Conservation (phyloP, 352 stramenopile species). For the Phytophthora tubulina region DNA sequence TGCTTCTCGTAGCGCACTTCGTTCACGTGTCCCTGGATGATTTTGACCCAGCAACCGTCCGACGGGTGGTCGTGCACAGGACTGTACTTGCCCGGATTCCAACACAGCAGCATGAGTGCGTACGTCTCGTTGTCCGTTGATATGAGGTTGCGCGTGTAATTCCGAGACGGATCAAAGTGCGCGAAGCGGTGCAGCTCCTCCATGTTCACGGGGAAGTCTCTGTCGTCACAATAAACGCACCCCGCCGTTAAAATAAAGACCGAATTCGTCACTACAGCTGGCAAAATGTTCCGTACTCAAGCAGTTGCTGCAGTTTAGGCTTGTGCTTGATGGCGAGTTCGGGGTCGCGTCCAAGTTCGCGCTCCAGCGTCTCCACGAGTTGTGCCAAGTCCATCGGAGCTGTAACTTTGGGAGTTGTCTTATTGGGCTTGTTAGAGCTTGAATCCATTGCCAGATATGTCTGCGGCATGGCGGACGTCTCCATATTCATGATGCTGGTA, state of each 20-base stretch:
- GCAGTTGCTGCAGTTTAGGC: constrained; percentile 57
- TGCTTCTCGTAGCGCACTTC: constrained; percentile 90
- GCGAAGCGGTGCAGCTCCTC: constrained; percentile 79
- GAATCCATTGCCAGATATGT: constrained; percentile 13
- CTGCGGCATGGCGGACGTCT: neutral
- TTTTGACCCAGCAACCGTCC: constrained; percentile 93
- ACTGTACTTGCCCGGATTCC: constrained; percentile 91
- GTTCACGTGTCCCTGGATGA: constrained; percentile 87
- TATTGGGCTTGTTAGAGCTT: neutral
- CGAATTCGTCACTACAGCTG: constrained; percentile 7
- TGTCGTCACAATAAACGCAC: constrained; percentile 18
- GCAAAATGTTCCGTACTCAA: constrained; percentile 48
- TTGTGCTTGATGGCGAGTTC: constrained; percentile 73
- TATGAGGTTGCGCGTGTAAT: constrained; percentile 96
- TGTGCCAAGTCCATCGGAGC: constrained; percentile 49
- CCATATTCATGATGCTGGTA: constrained; percentile 5
- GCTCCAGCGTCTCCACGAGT: constrained; percentile 66
- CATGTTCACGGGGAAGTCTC: constrained; percentile 59
- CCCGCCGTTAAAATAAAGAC: neutral
- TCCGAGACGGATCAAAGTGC: constrained; percentile 83
- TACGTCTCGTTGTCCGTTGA: constrained; percentile 93
- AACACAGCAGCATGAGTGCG: constrained; percentile 95
- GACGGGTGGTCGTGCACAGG: constrained; percentile 95
- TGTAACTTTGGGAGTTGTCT: neutral
- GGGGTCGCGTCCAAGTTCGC: constrained; percentile 55